Conservation (phyloP, 164 flowering plant genomes). For the Umbilicus rupestris region DNA sequence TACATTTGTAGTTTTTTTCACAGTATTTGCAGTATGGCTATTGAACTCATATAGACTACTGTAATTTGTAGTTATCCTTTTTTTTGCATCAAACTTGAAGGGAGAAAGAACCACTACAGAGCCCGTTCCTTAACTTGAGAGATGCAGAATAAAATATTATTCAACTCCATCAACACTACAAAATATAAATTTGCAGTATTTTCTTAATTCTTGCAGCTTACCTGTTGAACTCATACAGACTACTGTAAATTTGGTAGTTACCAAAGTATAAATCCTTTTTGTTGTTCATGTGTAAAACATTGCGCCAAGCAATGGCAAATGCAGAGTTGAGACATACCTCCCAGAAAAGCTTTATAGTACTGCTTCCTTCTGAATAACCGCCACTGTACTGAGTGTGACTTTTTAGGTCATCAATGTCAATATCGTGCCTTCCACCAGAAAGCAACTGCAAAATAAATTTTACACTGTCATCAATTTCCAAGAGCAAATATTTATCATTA, state of each 20-base stretch:
- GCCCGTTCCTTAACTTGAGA: background rate
- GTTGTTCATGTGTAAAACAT: background rate
- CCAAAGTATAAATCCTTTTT: too few relatives aligned
- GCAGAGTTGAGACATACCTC: constrained; percentile 43
- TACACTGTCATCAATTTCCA: background rate
- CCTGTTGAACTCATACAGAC: too few relatives aligned
- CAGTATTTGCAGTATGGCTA: too few relatives aligned
- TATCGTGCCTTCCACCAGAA: constrained; percentile 90
- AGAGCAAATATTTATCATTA: background rate
- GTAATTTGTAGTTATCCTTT: background rate
- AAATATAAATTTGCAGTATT: background rate
- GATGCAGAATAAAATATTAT: background rate
- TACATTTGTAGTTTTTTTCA: too few relatives aligned
- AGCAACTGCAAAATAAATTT: constrained; percentile 52
- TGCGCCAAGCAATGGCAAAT: background rate
- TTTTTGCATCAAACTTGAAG: background rate
- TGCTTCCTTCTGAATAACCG: constrained; percentile 89
- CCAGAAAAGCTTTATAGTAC: constrained; percentile 93
- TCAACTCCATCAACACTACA: background rate
- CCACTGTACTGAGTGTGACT: constrained; percentile 81
- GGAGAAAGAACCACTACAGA: background rate
- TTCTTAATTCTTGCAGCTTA: background rate
- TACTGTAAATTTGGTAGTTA: too few relatives aligned
- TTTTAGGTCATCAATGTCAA: constrained; percentile 80
- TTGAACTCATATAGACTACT: too few relatives aligned